These are phyloP conservation scores for Clathrospora elynae DNA, from an alignment of 2,329 filamentous ascomycete genomes.

Conservation along the genomic window DNA sequence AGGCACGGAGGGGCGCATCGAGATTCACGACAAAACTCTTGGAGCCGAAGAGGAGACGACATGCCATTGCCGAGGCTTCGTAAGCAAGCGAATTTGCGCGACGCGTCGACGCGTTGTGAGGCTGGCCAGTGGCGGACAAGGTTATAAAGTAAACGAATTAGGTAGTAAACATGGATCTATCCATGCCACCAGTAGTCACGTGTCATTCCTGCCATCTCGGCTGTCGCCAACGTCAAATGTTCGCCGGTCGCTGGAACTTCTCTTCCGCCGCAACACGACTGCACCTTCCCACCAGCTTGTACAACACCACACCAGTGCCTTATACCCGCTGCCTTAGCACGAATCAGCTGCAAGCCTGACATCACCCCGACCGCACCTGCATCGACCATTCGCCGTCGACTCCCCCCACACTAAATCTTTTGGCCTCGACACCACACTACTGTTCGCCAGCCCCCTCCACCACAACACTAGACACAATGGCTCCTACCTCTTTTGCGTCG, in stretches of 20 bases:
- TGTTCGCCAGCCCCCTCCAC: constrained; percentile 27
- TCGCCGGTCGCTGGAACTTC: constrained; percentile 16
- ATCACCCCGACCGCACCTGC: constrained; percentile 31
- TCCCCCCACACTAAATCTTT: constrained; percentile 32
- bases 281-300: constrained; percentile 13
- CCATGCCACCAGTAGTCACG: constrained; percentile 13
- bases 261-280: constrained; percentile 26
- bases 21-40: too few relatives aligned
- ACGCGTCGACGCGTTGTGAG: constrained; percentile 14
- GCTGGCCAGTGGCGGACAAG: constrained; percentile 9
- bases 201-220: constrained; percentile 15
- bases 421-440: constrained; percentile 32
- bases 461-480: constrained; percentile 44
- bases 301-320: constrained; percentile 15
- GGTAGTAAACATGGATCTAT: neutral
- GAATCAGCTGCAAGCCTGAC: constrained; percentile 29
- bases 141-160: neutral
- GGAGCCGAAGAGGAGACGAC: neutral
- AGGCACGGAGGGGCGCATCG: too few relatives aligned
- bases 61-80: too few relatives aligned
- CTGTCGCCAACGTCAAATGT: constrained; percentile 27
- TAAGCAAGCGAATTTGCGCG: constrained; percentile 4
- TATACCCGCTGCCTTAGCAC: constrained; percentile 18
- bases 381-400: constrained; percentile 28
- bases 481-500: constrained; percentile 58